Evolutionary conservation across 768 basidiomycete species (phyloP), one percentile per base, ranked within the genome.

Genomic region (Multifurca ochricompacta): DNA sequence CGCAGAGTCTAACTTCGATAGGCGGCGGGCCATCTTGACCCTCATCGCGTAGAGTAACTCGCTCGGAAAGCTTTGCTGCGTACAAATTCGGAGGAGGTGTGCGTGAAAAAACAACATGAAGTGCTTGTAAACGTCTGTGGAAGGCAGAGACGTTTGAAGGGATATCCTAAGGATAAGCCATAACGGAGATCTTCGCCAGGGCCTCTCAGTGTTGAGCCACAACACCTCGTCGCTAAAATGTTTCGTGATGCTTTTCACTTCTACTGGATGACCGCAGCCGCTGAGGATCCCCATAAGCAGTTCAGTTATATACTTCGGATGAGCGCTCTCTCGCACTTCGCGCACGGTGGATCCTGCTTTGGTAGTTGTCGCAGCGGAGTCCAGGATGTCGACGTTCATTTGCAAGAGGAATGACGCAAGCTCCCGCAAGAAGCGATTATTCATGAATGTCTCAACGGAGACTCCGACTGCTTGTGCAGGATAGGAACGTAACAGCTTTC

Each of bases 151-250:
- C 0, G 66, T 68, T 36, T 73, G 71, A 9, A 73, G 56, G 0
- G 68, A 69, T 6, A 80, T 75, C 8, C 77, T 73, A 36, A 77
- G 63, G 14, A 76, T 61, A 2, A 78, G 71, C 77, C 77, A 80
- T 10, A 76, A 65, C 0, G 79, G 51, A 68, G 63, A 25, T 57
- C 44, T 3, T 25, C 80, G 66, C 78, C 78, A 81, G 13, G 67
- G 79, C 50, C 69, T 64, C 28, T 58, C 47, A 2, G 72, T 65
- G 19, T 66, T 48, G 4, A 67, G 41, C 73, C 75, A 75, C 1
- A 74, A 65, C 3, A 77, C 73, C 18, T 80, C 74, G 47, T 79
- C 77, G 5, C 66, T 67, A 0, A 77, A 67, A 8, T 74, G 72
- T 58, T 80, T 80, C 60, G 64, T 48, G 60, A 71, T 67, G 10